Evolutionary conservation across 257 asterid species (phyloP), one percentile per base, ranked within the genome.

Genomic region (Marsdenia floribunda): DNA sequence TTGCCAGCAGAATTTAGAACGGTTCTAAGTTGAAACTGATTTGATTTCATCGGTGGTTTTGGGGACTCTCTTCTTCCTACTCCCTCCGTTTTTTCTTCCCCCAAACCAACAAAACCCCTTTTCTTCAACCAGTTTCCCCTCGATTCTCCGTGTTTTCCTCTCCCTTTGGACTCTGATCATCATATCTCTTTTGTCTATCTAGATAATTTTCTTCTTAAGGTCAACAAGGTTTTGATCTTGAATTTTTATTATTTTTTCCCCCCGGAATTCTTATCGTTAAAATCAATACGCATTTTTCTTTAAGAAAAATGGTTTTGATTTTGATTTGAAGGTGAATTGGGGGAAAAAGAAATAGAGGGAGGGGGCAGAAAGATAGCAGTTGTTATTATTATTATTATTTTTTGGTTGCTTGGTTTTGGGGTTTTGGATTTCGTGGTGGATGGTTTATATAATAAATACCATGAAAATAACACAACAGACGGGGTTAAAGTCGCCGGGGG

Each of bases 401-500:
- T 6, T 44, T 44, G 49, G 33, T 29, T 29, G 33, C 1, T 64
- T 3, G 68, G 38, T 67, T 26, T 71, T 9, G 54, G 26, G 15
- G 12, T 13, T 58, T 38, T 21, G 33, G 2, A 55, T 38, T 50
- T 68, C 3, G 16, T 8, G 49, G 12, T 44, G 8, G 1, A 44
- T 44, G 49, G 49, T 44, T 29, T 29, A 29, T 29, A 44, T 44
- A 44, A 44, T 44, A 8, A 44, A 44, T 49, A 26, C 11, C 11
- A 37, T 8, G 13, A n/a, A 42, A 53, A 73, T 78, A 75, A 12
- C 61, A 10, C 68, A 10, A 40, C n/a, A 58, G 19, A 42, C 37
- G 19, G 58, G 26, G 72, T 40, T 74, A 10, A 73, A 70, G 33
- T 71, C 82, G 42, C 77, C 82, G 38, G 55, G 58, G 46, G 66